Base-by-base conservation (phyloP, 1,284 basidiomycete species). In the Sporisorium reilianum region DNA sequence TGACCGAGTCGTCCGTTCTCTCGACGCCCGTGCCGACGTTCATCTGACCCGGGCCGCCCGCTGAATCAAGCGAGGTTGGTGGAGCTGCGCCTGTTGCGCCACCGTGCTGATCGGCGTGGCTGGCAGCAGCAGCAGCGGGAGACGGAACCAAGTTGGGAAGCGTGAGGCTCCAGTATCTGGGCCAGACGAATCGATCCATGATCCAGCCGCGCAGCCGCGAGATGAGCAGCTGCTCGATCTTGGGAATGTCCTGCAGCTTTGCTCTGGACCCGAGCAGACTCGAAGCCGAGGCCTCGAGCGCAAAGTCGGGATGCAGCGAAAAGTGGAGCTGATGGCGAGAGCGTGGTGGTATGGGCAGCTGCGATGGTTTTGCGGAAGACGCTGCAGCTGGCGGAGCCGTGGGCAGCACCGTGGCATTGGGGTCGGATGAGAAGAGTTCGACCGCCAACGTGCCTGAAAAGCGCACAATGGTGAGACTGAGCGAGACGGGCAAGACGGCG, bases 201-300 rank as follows among this genome's bases (percentile, higher is more conserved):
- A 89, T 86, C 52, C 85, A 86, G 2, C 85, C 85, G 28, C 88
- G 84, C 0, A 89, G 75, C 3, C 88, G 85, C 5, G 86, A 86
- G 2, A 87, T 76, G 55, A 89, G 85, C 30, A 89, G 85, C 76
- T 89, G 88, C 69, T 89, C 88, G 42, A 89, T 86, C 78, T 89
- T 89, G 11, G 89, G 89, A 2, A 89, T 87, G 73, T 89, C 88
- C 69, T 89, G 88, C 20, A 89, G 82, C 80, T 89, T 89, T 6
- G 88, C 88, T 54, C 88, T 79, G 20, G 87, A 87, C 5, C 89
- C 89, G 4, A 89, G 83, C 18, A 89, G 81, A 50, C 87, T 88
- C 4, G 87, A 86, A 0, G 88, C 87, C 38, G 87, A 86, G 38
- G 88, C 85, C 49, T 87, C 86, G 38, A 89, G 85, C 20, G 87